Evolutionary conservation across 2,329 filamentous ascomycete genomes (phyloP).

Genomic region (Scedosporium boydii): DNA sequence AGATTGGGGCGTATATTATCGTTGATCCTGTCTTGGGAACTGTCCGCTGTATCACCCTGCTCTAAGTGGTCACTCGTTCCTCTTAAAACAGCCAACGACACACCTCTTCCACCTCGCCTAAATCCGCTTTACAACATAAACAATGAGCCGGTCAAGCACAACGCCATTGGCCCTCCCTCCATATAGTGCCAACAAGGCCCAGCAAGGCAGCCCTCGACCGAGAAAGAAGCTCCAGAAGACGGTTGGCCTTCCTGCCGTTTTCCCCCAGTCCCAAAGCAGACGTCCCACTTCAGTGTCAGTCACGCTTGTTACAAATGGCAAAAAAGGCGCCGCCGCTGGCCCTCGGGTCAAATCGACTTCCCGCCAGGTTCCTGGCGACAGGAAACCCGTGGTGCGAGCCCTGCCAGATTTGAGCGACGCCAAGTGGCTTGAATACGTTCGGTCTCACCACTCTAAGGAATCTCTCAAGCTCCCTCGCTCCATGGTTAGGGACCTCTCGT

Average conservation of each 20-base stretch:
- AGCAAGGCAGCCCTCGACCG: background rate
- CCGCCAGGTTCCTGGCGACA: background rate
- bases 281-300: background rate
- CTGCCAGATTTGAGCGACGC: constrained; percentile 23
- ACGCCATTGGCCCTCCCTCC: background rate
- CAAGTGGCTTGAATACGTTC: constrained; percentile 22
- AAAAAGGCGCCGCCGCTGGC: background rate
- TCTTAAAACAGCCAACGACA: background rate
- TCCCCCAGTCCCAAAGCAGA: background rate
- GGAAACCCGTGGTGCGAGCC: constrained; percentile 12
- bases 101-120: constrained; percentile 1
- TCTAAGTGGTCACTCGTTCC: background rate
- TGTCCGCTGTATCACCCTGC: background rate
- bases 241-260: background rate
- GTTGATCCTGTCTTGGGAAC: background rate
- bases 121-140: constrained; percentile 6
- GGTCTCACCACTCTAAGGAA: constrained; percentile 3
- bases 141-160: background rate
- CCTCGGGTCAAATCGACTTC: background rate
- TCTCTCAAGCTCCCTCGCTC: constrained; percentile 2
- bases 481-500: constrained; percentile 1
- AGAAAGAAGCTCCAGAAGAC: constrained; percentile 6
- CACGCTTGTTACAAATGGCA: background rate
- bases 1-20: background rate
- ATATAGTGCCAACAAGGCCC: background rate